Base-by-base conservation (phyloP, 2,329 filamentous ascomycete species). In the Trichoderma harzianum region DNA sequence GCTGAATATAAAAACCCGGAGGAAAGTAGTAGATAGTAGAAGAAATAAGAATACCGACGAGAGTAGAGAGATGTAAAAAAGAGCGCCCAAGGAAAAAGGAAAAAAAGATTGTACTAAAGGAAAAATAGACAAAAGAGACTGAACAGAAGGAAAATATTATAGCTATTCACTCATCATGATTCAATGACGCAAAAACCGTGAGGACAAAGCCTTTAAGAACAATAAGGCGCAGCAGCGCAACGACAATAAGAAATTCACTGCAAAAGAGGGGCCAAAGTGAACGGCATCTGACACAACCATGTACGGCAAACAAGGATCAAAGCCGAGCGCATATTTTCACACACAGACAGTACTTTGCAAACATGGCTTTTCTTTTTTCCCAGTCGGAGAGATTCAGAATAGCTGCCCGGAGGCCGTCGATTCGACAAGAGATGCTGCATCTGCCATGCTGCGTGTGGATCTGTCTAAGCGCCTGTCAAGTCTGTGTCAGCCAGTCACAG, bases 381-480 rank as follows among this genome's bases (percentile, higher is more conserved):
- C 18, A 1, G 10, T 7, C 11, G 26, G 5, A n/a, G n/a, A 36
- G 39, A 28, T 69, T 61, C 66, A 34, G 21, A 62, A 69, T 62
- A 62, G 57, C 28, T 36, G 28, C 18, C 28, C 28, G 57, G 57
- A 62, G 57, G 66, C 66, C 66, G 66, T 69, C 57, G 66, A 62
- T 69, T 69, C 66, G 66, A 69, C 16, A 24, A 21, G 66, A 69
- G 66, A 62, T 3, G 8, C 28, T 36, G 55, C 12, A 28, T 18
- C 66, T 21, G 28, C 34, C 51, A 39, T 67, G 32, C 32, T 47
- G 21, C 16, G 10, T 36, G 66, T 62, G 57, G 66, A 69, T 21
- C 57, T 5, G 36, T 28, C 28, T 62, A 72, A 72, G 71, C 71
- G 71, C 71, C 39, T n/a, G 60, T 30, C n/a, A 21, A 36, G 18